Evolutionary conservation across 2,329 filamentous ascomycete genomes (phyloP).

Genomic region (Tolypocladium album): DNA sequence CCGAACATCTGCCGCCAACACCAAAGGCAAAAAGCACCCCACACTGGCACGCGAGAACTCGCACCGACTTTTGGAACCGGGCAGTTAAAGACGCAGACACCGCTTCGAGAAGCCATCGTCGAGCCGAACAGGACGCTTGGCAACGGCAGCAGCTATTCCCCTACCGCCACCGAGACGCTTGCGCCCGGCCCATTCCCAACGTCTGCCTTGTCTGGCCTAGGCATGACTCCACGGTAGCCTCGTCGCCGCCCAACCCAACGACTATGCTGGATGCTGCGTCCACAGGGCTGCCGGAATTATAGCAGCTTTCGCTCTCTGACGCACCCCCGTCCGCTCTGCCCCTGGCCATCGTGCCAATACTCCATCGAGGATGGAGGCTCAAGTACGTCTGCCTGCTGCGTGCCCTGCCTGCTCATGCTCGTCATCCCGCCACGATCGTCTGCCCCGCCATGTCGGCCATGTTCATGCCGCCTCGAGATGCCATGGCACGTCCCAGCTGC

Average conservation of each 20-base stretch:
- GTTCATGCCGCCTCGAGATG: neutral
- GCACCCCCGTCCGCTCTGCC: conserved; percentile 3
- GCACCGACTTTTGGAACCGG: conserved; percentile 29
- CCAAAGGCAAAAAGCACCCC: conserved; percentile 13
- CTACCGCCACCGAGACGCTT: neutral
- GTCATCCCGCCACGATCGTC: neutral
- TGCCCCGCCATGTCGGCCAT: neutral
- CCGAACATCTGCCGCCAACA: conserved; percentile 17
- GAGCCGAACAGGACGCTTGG: neutral
- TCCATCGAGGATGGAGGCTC: conserved; percentile 31
- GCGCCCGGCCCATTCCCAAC: neutral
- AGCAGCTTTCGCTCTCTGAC: conserved; percentile 24
- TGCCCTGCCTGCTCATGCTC: neutral
- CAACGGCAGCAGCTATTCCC: neutral
- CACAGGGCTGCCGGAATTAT: conserved; percentile 31
- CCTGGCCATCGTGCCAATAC: conserved; percentile 5
- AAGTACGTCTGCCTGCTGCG: conserved; percentile 23
- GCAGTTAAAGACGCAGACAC: conserved; percentile 26
- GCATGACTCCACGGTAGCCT: conserved; percentile 32
- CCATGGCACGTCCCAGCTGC: neutral
- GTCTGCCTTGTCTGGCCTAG: conserved; percentile 12
- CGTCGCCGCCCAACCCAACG: conserved; percentile 18
- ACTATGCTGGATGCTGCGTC: conserved; percentile 32
- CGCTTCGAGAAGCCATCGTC: conserved; percentile 2
- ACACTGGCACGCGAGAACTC: conserved; percentile 24